Base-by-base conservation (phyloP, 2,329 filamentous ascomycete species). In the Phialophora expanda region DNA sequence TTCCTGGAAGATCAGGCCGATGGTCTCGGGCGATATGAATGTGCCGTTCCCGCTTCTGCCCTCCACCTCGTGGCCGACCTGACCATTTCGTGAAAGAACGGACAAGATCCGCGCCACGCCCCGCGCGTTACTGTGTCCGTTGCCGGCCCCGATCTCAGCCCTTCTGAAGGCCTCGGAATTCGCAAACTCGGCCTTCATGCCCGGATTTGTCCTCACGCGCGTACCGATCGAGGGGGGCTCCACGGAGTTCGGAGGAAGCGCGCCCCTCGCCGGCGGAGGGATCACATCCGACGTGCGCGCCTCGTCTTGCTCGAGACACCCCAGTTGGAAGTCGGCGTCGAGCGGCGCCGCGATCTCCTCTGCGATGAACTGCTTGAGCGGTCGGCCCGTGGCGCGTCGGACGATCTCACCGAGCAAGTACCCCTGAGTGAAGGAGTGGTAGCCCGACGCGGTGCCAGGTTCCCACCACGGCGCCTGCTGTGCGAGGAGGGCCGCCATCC, bases 81-180 rank as follows among this genome's bases (percentile, higher is more conserved):
- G 62, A 7, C 68, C 68, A 24, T 58, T 51, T 22, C 67, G 34
- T 0, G 68, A 67, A 1, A 71, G 56, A 28, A 58, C 50, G 1
- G 70, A 70, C 17, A 71, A 46, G 20, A 69, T 66, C 6, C 63
- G 60, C 6, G 76, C 78, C 32, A 85, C 56, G 0, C 76, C 76
- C 2, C 76, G 74, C 12, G 82, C 79, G 68, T 84, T 85, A 0
- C 72, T 69, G 57, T 82, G 78, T 0, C 82, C 83, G 63, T 82
- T 82, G 0, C 72, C 68, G 0, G 78, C 77, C 0, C 81, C 81
- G 1, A 82, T 68, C 57, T 81, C 80, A 7, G 66, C 60, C 1
- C 59, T 44, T 32, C 56, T 24, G 28, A 64, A 70, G 8, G n/a
- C 48, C 30, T 48, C 32, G 11, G 48, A 61, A 17, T 62, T 65